These are phyloP conservation scores for Ascobolus immersus DNA, from an alignment of 495 filamentous ascomycete genomes.

Conservation along the genomic window DNA sequence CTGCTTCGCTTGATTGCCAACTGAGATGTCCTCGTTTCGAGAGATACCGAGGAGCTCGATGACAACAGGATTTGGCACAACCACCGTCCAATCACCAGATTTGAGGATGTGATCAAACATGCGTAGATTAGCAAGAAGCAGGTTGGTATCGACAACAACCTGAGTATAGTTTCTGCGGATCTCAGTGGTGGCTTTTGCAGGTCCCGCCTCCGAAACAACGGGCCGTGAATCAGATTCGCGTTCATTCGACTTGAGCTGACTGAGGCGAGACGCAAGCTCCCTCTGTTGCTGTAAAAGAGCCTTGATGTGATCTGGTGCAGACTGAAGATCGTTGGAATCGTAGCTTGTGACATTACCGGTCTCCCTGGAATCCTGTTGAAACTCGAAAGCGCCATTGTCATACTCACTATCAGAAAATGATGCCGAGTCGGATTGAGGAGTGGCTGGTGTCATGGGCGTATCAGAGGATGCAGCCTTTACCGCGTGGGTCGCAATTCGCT, in stretches of 20 bases:
- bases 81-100: constrained; percentile 9
- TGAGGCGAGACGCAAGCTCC: background rate
- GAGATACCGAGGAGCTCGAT: background rate
- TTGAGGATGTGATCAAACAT: constrained; percentile 11
- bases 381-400: too few relatives aligned
- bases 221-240: background rate
- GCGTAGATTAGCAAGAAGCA: constrained; percentile 11
- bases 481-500: too few relatives aligned
- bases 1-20: constrained; percentile 9
- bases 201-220: background rate
- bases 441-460: too few relatives aligned
- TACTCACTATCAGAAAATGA: too few relatives aligned
- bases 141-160: constrained; percentile 15
- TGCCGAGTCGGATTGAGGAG: too few relatives aligned
- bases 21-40: background rate
- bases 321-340: background rate
- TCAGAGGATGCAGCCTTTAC: too few relatives aligned
- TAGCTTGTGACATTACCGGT: background rate
- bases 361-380: background rate
- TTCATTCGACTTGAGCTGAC: background rate
- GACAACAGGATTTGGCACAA: constrained; percentile 15
- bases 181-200: background rate
- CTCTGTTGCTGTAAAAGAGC: background rate
- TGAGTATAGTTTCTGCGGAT: constrained; percentile 11
- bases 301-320: background rate